These are phyloP conservation scores for Dichotomocladium elegans DNA, from an alignment of 371 early-diverging fungal genomes.

Conservation along the genomic window DNA sequence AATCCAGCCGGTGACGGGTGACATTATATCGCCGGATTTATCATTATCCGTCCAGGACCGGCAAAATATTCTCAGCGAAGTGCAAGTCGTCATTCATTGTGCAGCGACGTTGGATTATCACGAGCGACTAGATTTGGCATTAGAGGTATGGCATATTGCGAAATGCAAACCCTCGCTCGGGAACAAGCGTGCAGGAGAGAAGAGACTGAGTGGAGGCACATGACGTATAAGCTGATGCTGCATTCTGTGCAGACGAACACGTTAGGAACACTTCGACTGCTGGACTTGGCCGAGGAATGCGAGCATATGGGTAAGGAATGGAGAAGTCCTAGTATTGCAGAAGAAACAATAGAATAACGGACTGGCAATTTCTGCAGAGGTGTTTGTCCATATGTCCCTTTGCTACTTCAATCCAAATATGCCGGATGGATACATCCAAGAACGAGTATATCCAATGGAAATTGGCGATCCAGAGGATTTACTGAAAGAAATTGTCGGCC, in stretches of 20 bases:
- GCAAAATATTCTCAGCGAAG: constrained; percentile 40
- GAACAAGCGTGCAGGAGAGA: not conserved
- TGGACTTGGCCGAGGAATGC: constrained; percentile 59
- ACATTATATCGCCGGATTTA: constrained; percentile 53
- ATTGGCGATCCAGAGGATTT: constrained; percentile 56
- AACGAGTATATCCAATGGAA: constrained; percentile 56
- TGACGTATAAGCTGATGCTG: no score
- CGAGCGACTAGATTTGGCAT: constrained; percentile 54
- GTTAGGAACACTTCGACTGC: constrained; percentile 53
- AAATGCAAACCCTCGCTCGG: not conserved
- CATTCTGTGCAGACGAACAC: constrained; percentile 47
- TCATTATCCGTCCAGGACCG: constrained; percentile 49
- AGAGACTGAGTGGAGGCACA: no score
- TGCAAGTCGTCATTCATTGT: constrained; percentile 57
- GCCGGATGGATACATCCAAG: constrained; percentile 47
- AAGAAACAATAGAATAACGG: no score
- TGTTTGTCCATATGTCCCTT: constrained; percentile 48
- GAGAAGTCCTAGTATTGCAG: no score
- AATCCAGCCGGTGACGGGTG: constrained; percentile 55
- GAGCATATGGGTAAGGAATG: constrained; percentile 36
- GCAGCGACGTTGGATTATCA: constrained; percentile 64
- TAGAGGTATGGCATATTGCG: constrained; percentile 39
- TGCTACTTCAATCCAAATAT: constrained; percentile 43
- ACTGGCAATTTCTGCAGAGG: constrained; percentile 15
- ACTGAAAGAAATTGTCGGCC: constrained; percentile 43